phyloP scores from a whole-genome alignment of 2,329 filamentous ascomycete species.

The Colletotrichum liriopes region DNA sequence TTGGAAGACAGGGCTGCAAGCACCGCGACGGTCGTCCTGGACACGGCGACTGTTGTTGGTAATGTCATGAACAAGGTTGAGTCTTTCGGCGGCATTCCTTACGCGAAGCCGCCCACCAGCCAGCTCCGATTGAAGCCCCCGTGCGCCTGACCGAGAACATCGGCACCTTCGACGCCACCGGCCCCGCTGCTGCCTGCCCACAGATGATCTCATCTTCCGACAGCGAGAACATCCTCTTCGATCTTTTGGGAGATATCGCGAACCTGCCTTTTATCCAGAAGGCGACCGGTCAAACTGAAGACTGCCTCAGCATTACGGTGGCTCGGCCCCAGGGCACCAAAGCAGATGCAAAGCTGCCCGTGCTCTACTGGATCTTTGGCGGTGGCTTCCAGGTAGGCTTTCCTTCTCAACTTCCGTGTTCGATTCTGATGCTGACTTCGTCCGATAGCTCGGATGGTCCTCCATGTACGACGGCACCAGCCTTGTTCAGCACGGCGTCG shows the following conservation, averaged over 20 bases:
- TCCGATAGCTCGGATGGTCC: slow-evolving; percentile 48
- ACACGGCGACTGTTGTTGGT: slow-evolving; percentile 46
- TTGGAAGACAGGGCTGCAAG: slow-evolving; percentile 31
- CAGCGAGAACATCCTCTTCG: slow-evolving; percentile 48
- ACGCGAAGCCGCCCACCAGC: slow-evolving; percentile 72
- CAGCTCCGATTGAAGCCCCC: slow-evolving; percentile 73
- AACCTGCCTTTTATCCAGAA: slow-evolving; percentile 63
- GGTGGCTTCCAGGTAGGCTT: slow-evolving; percentile 60
- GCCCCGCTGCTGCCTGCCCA: slow-evolving; percentile 67
- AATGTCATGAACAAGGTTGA: slow-evolving; percentile 59
- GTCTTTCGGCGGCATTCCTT: slow-evolving; percentile 75
- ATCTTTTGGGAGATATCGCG: slow-evolving; percentile 56
- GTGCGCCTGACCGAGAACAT: slow-evolving; percentile 64
- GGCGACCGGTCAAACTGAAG: slow-evolving; percentile 62
- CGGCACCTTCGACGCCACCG: slow-evolving; percentile 68
- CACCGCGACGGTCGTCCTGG: slow-evolving; percentile 43
- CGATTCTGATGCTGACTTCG: slow-evolving; percentile 1
- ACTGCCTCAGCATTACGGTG: slow-evolving; percentile 67
- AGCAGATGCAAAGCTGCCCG: slow-evolving; percentile 63
- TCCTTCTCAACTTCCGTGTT: slow-evolving; percentile 1
- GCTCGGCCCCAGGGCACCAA: slow-evolving; percentile 61
- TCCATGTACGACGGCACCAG: slow-evolving; percentile 55
- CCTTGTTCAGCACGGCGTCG: slow-evolving; percentile 53
- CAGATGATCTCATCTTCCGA: slow-evolving; percentile 63
- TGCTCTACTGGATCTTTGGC: slow-evolving; percentile 72